Conservation (phyloP, 108 stramenopile genomes). For the Cyclotella distinguenda region DNA sequence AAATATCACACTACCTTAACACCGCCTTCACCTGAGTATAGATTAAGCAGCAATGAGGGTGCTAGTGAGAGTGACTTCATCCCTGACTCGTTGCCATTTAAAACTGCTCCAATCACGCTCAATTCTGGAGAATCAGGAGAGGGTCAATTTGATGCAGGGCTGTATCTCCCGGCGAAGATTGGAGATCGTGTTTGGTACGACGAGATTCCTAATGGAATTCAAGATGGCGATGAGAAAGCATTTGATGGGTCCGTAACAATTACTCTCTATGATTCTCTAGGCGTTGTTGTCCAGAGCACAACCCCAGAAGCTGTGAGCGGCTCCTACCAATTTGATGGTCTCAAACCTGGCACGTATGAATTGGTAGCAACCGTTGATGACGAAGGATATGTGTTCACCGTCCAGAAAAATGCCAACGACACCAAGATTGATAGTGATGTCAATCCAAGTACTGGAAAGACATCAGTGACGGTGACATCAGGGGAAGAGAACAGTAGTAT, state of each 20-base stretch:
- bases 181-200: slow-evolving; percentile 45
- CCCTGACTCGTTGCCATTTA: slow-evolving; percentile 24
- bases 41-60: slow-evolving; percentile 14
- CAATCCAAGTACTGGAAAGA: slow-evolving; percentile 21
- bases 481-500: slow-evolving; percentile 31
- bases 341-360: slow-evolving; percentile 33
- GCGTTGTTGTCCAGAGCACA: slow-evolving; percentile 20
- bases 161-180: slow-evolving; percentile 37
- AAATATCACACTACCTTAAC: slow-evolving; percentile 13
- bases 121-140: slow-evolving; percentile 33
- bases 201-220: slow-evolving; percentile 30
- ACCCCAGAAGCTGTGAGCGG: slow-evolving; percentile 11
- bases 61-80: slow-evolving; percentile 23
- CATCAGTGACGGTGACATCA: slow-evolving; percentile 21
- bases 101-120: slow-evolving; percentile 22
- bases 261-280: slow-evolving; percentile 34
- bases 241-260: slow-evolving; percentile 21
- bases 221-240: slow-evolving; percentile 30
- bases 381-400: slow-evolving; percentile 30
- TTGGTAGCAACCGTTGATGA: slow-evolving; percentile 13
- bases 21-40: slow-evolving; percentile 27
- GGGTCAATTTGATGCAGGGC: slow-evolving; percentile 34
- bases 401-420: slow-evolving; percentile 27
- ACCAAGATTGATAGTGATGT: slow-evolving; percentile 33
- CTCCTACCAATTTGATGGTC: slow-evolving; percentile 28